A percentile compares a stretch with the other conserved stretches of the same genome.
Evolutionary conservation across 2,329 filamentous ascomycete genomes (phyloP).

Genomic region (Colletotrichum brevisporum): DNA sequence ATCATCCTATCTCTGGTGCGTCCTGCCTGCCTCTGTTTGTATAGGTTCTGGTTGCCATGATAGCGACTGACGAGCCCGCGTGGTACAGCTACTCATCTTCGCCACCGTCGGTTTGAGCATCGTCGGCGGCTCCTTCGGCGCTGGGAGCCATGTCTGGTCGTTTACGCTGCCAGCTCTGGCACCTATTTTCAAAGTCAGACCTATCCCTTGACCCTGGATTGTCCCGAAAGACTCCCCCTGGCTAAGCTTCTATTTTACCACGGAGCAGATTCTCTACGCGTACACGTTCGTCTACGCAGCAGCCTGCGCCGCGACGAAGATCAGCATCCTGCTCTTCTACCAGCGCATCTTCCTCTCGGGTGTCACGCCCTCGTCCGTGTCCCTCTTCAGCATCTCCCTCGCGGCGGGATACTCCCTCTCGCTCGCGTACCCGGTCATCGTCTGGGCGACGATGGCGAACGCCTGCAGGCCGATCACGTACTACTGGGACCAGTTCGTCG

Average conservation of each 20-base stretch:
- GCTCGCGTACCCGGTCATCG: conserved; percentile 24
- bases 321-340: conserved; percentile 41
- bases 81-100: conserved; percentile 10
- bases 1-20: conserved; percentile 25
- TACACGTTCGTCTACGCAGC: conserved; percentile 41
- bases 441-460: conserved; percentile 38
- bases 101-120: conserved; percentile 33
- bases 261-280: conserved; percentile 30
- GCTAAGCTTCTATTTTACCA: too few species aligned
- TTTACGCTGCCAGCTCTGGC: conserved; percentile 3
- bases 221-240: too few species aligned
- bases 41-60: too few species aligned
- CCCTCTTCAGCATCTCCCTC: conserved; percentile 17
- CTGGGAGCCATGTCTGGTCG: conserved; percentile 33
- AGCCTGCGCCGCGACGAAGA: conserved; percentile 39
- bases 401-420: conserved; percentile 28
- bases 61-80: background rate
- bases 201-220: too few species aligned
- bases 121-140: conserved; percentile 10
- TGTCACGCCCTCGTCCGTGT: background rate
- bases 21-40: background rate
- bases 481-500: conserved; percentile 40
- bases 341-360: conserved; percentile 33
- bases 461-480: conserved; percentile 31
- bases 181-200: conserved; percentile 15